Evolutionary conservation across 805 yeast species (phyloP).

Genomic region (Ogataea salicorniae): DNA sequence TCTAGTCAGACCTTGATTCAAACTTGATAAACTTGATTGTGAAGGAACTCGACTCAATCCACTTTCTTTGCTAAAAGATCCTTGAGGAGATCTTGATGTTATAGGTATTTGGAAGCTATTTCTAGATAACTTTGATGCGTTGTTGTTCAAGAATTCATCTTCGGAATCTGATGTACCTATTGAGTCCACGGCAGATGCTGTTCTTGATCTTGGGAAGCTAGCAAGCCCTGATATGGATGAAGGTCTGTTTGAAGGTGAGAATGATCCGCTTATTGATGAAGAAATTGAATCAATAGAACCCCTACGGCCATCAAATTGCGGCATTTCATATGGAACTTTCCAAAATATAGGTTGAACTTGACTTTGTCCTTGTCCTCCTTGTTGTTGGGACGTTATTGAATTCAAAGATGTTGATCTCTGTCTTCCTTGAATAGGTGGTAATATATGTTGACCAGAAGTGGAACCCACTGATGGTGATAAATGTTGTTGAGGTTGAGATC

Average conservation of each 20-base stretch:
- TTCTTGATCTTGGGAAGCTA: slow-evolving; percentile 15
- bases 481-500: not conserved
- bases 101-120: slow-evolving; percentile 22
- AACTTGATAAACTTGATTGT: slow-evolving; percentile 19
- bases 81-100: slow-evolving; percentile 16
- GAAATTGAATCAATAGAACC: slow-evolving; percentile 47
- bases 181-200: slow-evolving; percentile 18
- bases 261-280: slow-evolving; percentile 39
- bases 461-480: not conserved
- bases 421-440: slow-evolving; percentile 19
- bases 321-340: slow-evolving; percentile 61
- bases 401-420: slow-evolving; percentile 20
- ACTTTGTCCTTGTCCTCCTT: slow-evolving; percentile 2
- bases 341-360: slow-evolving; percentile 36
- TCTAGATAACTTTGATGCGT: slow-evolving; percentile 20
- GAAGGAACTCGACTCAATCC: slow-evolving; percentile 24
- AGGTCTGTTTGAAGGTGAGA: slow-evolving; percentile 18
- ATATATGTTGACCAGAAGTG: slow-evolving; percentile 4
- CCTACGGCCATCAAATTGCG: slow-evolving; percentile 28
- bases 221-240: slow-evolving; percentile 17
- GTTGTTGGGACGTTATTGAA: slow-evolving; percentile 6
- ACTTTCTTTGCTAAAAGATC: slow-evolving; percentile 17
- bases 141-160: slow-evolving; percentile 25
- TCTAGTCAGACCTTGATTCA: slow-evolving; percentile 19
- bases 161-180: slow-evolving; percentile 31